Evolutionary conservation across 208 protist species (phyloP), one percentile per base, ranked within the genome.

Genomic region (Vickermania ingenoplastis): DNA sequence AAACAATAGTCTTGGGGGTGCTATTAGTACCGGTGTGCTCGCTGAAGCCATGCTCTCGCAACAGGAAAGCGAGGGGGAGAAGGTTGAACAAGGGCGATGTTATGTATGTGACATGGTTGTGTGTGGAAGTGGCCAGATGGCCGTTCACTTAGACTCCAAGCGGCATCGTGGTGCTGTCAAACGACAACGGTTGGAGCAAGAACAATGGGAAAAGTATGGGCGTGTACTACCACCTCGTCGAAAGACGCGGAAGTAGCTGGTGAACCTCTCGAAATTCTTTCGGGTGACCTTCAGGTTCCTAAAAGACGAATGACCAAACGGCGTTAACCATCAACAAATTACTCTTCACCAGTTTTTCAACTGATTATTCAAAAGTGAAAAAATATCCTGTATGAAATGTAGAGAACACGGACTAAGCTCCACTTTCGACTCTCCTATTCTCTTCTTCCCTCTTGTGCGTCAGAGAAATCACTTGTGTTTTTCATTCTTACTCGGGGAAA

Each of bases 201-300:
- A 80, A 25, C 79, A 88, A 27, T 61, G 62, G 24, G 79, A 86
- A 58, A 60, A 67, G 26, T 88, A 81, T 69, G 83, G 83, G 23
- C 62, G 74, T 3, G 59, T 75, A 21, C 67, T 94, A 26, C 81
- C 87, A 26, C 69, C 73, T 17, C 7, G 17, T n/a, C n/a, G n/a
- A n/a, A n/a, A n/a, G n/a, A n/a, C n/a, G n/a, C n/a, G n/a, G n/a
- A n/a, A n/a, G n/a, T n/a, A n/a, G n/a, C n/a, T n/a, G n/a, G n/a
- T n/a, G n/a, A n/a, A n/a, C n/a, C n/a, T n/a, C n/a, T n/a, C n/a
- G n/a, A n/a, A n/a, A n/a, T n/a, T n/a, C n/a, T n/a, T n/a, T n/a
- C n/a, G n/a, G n/a, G n/a, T n/a, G n/a, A n/a, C n/a, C n/a, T n/a
- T n/a, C n/a, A n/a, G n/a, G n/a, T n/a, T n/a, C n/a, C n/a, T n/a